Conservation (phyloP, 1,284 basidiomycete species). For the Fomitopsis schrenkii region DNA sequence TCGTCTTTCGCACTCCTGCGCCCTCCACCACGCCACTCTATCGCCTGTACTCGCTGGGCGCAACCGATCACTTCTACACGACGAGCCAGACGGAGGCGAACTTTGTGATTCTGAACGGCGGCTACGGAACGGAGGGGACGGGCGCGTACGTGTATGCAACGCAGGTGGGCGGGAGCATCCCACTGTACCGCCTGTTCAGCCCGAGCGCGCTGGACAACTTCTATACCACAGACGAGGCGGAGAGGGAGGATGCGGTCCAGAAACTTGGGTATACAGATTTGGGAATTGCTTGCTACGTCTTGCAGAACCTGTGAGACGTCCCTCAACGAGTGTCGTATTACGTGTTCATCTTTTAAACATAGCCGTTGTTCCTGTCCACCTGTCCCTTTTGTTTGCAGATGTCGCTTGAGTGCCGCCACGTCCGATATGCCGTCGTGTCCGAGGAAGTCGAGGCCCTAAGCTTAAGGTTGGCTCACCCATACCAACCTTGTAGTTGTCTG, state of each 20-base stretch:
- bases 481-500: no score
- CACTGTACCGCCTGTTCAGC: background rate
- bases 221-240: background rate
- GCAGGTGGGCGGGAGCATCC: background rate
- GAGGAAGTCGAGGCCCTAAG: no score
- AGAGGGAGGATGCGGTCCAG: background rate
- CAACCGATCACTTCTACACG: constrained; percentile 6
- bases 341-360: no score
- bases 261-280: background rate
- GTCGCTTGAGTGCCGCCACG: no score
- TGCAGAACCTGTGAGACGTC: background rate
- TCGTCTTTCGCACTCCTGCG: background rate
- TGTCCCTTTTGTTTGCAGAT: no score
- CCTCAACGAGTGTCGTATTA: no score
- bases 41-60: background rate
- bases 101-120: background rate
- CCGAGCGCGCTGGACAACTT: background rate
- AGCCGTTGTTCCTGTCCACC: no score
- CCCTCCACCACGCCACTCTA: background rate
- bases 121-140: background rate
- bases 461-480: no score
- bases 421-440: no score
- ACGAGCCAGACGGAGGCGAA: background rate
- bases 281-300: background rate
- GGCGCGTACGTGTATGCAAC: background rate